Evolutionary conservation across 2,329 filamentous ascomycete genomes (phyloP), one percentile per base, ranked within the genome.

Genomic region (Metarhizium sp.): DNA sequence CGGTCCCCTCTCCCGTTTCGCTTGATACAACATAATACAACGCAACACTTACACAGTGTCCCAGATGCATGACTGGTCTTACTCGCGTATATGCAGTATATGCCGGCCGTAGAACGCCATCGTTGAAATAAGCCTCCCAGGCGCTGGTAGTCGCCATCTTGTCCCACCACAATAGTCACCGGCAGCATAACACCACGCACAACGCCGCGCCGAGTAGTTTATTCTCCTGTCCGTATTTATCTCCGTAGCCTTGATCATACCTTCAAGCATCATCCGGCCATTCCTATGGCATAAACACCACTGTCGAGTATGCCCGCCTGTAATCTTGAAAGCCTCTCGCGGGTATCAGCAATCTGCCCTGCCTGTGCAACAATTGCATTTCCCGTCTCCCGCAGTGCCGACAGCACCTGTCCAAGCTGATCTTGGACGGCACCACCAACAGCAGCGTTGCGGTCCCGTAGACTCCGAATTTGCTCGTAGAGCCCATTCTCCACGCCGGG

Each of bases 401-500:
- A 59, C 10, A 73, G 61, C 32, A 73, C 67, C 59, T 73, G 70
- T 49, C 67, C 66, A 1, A 73, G 65, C 62, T 73, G 70, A 52
- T 73, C 70, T 55, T 71, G 68, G 10, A 72, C 66, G 16, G 68
- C 59, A 11, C 59, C 61, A 6, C 58, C 60, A 5, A 58, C 60
- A 42, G 59, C 63, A 51, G 63, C 63, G 38, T 64, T 63, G 34
- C 67, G 68, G 50, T 73, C 70, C 6, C 70, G 65, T 16, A 73
- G 59, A 13, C 64, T 61, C 29, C 70, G 64, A 51, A 75, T 73
- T 58, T 73, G 71, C 57, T 75, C 74, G 56, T 76, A 76, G 16
- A 76, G 65, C 0, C 74, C 74, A 53, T 75, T 73, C 62, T 76
- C 74, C 2, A 76, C 74, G 32, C 73, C 72, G 2, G 74, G 74